Conservation (phyloP, 2,329 filamentous ascomycete genomes). For the Hypocreales sp. region DNA sequence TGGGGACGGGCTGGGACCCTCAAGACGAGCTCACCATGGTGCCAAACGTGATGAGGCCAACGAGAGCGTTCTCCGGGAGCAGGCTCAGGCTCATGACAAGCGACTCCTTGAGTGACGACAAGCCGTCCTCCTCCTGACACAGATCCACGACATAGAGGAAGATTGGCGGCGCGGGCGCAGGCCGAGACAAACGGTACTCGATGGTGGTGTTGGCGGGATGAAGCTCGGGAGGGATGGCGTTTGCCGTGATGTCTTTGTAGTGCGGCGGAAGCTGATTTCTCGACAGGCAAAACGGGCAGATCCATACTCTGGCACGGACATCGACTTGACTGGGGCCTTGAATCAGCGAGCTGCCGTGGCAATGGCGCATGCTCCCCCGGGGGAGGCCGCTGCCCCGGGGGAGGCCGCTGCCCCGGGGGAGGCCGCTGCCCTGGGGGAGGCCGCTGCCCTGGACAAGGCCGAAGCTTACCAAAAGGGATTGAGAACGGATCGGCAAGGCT, state of each 20-base stretch:
- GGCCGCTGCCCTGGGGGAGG: no score
- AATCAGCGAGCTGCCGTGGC: no score
- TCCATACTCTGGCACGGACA: constrained; percentile 71
- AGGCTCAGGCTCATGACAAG: constrained; percentile 75
- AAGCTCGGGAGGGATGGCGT: constrained; percentile 69
- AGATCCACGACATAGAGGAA: constrained; percentile 81
- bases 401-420: no score
- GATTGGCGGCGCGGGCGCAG: constrained; percentile 73
- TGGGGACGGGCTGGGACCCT: constrained; percentile 10
- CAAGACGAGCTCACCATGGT: constrained; percentile 54
- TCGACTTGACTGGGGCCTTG: constrained; percentile 52
- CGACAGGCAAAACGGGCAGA: constrained; percentile 77
- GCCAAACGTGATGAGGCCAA: constrained; percentile 74
- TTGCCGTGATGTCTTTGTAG: constrained; percentile 80
- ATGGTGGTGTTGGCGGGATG: constrained; percentile 78
- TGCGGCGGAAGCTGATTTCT: constrained; percentile 70
- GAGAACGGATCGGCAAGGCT: constrained; percentile 85
- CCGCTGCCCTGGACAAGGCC: no score
- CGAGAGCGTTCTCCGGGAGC: constrained; percentile 65
- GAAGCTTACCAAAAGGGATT: constrained; percentile 81
- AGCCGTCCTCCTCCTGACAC: constrained; percentile 75
- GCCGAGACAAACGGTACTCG: constrained; percentile 67
- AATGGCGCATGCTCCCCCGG: no score
- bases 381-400: no score
- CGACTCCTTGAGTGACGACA: constrained; percentile 71